Evolutionary conservation across 805 yeast species (phyloP), one percentile per base, ranked within the genome.

Genomic region (Monosporozyma servazzii): DNA sequence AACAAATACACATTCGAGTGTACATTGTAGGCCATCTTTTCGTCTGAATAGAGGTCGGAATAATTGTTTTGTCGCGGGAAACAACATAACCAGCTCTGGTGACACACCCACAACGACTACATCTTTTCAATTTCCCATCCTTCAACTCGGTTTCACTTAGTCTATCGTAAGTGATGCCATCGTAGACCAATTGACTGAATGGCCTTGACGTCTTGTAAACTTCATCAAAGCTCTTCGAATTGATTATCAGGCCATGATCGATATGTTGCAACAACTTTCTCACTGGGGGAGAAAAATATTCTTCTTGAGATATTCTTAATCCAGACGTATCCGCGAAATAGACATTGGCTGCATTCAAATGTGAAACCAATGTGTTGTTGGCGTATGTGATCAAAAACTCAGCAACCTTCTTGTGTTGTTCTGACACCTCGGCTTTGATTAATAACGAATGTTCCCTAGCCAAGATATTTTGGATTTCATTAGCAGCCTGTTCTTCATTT

Each of bases 341-440:
- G 1, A 65, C 63, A 2, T 55, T 52, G n/a, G 70, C 56, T 1
- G 66, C 62, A 47, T 62, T 63, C 4, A 60, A 55, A 47, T 60
- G 61, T 0, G 69, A 63, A 15, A 68, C 53, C 1, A 68, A 57
- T 1, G 64, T 60, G 36, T 59, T 61, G 37, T 60, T 60, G 3
- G 67, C 58, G 43, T 59, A 57, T 2, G 62, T 52, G n/a, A 66
- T 52, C 10, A 67, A 48, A 45, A 64, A 62, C n/a, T 62, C 63
- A 3, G 60, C 59, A 23, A 66, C 51, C 27, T 61, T 58, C 6
- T 58, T 48, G n/a, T 71, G 62, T 25, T 65, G 77, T 0, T 68
- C 66, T 0, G 87, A 80, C 4, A 86, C 66, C 48, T 71, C 75
- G 0, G 88, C 91, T 58, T 86, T 90, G 5, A 82, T 64, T 15